Conservation (phyloP, 768 basidiomycete genomes). For the Tylopilus plumbeoviolaceoides region DNA sequence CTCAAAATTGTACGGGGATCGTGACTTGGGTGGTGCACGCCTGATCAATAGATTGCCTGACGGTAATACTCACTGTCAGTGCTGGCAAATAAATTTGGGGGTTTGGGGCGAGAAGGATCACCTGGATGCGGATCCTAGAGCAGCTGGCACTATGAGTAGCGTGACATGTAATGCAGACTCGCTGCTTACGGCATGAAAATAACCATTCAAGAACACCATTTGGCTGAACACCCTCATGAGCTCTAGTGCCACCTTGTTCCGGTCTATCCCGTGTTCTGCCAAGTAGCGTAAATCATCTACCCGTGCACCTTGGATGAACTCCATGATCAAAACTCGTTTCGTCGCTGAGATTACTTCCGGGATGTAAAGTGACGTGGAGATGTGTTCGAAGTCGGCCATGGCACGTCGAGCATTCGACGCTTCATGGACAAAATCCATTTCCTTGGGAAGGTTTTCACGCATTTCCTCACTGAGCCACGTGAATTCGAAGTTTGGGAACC, state of each 20-base stretch:
- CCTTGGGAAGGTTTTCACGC: conserved; percentile 84
- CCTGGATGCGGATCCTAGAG: conserved; percentile 83
- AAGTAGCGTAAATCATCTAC: conserved; percentile 88
- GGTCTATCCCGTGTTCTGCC: conserved; percentile 76
- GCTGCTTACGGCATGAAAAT: conserved; percentile 71
- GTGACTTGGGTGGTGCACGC: conserved; percentile 54
- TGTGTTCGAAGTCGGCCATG: conserved; percentile 59
- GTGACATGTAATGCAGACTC: background rate
- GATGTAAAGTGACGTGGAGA: conserved; percentile 82
- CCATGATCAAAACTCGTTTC: conserved; percentile 90
- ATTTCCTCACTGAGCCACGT: conserved; percentile 94
- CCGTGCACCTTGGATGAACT: conserved; percentile 85
- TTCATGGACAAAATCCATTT: conserved; percentile 94
- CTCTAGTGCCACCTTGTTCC: conserved; percentile 91
- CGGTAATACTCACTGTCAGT: background rate
- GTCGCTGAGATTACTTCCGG: conserved; percentile 77
- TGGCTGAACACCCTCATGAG: conserved; percentile 85
- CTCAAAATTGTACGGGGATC: conserved; percentile 92
- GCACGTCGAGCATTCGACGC: conserved; percentile 79
- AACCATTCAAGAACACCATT: conserved; percentile 96
- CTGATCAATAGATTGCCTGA: conserved; percentile 89
- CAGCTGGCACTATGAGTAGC: conserved; percentile 13
- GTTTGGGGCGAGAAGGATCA: conserved; percentile 21
- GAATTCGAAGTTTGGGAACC: conserved; percentile 96
- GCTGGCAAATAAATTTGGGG: background rate